These are phyloP conservation scores for Vachellia collinsii DNA, from an alignment of 306 rosid species.

Conservation along the genomic window DNA sequence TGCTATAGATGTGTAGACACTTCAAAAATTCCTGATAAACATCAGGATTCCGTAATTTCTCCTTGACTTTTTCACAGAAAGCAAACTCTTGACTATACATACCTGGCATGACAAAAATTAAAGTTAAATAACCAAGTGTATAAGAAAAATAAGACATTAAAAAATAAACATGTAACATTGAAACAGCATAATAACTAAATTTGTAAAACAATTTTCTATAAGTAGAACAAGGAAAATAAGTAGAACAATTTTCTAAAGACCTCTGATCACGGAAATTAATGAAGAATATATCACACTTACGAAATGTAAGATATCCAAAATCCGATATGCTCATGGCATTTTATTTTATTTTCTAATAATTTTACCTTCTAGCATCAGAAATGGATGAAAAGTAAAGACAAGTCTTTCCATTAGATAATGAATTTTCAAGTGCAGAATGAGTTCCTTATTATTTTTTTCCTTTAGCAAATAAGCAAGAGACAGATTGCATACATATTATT, in stretches of 20 bases:
- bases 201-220: slow-evolving; percentile 29
- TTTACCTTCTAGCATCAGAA: slow-evolving; percentile 11
- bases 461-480: slow-evolving; percentile 17
- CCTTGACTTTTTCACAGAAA: slow-evolving; percentile 89
- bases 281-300: slow-evolving; percentile 19
- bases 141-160: slow-evolving; percentile 16
- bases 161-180: background rate
- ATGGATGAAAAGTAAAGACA: slow-evolving; percentile 28
- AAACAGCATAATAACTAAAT: slow-evolving; percentile 18
- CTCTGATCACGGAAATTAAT: slow-evolving; percentile 23
- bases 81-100: slow-evolving; percentile 76
- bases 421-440: slow-evolving; percentile 12
- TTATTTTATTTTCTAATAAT: slow-evolving; percentile 2
- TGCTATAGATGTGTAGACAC: slow-evolving; percentile 94
- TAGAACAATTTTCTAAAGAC: no score
- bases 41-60: slow-evolving; percentile 76
- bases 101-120: slow-evolving; percentile 53
- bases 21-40: slow-evolving; percentile 95
- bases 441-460: background rate
- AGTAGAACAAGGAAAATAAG: slow-evolving; percentile 35
- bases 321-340: slow-evolving; percentile 14
- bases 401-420: slow-evolving; percentile 17
- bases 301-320: slow-evolving; percentile 17
- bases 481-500: background rate
- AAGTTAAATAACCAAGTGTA: slow-evolving; percentile 33